A percentile compares a stretch with the other conserved stretches of the same genome.
These are phyloP conservation scores for Podila epigama DNA, from an alignment of 192 early-diverging fungal genomes.

Conservation along the genomic window DNA sequence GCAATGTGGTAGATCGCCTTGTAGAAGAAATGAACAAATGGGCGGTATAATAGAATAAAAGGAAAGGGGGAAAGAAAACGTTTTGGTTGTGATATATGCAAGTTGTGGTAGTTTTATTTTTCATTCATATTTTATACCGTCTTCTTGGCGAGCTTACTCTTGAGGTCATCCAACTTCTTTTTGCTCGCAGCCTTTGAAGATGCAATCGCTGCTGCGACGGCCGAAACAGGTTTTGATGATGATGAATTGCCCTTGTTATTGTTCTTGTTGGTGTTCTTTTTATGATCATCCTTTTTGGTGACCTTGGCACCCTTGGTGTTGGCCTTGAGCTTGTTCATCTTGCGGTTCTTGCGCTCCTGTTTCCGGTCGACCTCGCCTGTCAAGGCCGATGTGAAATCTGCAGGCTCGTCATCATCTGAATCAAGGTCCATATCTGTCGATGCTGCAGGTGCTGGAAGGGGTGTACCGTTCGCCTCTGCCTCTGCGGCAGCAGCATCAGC, in stretches of 20 bases:
- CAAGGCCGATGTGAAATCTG: slow-evolving; percentile 40
- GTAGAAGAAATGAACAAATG: slow-evolving; percentile 51
- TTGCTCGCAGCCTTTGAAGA: slow-evolving; percentile 15
- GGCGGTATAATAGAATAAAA: slow-evolving; percentile 15
- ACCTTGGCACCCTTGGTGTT: slow-evolving; percentile 42
- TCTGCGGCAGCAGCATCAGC: slow-evolving; percentile 33
- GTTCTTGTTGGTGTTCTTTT: background rate
- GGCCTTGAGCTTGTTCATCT: slow-evolving; percentile 50
- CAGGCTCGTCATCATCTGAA: slow-evolving; percentile 23
- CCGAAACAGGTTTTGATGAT: slow-evolving; percentile 24
- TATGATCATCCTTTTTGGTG: slow-evolving; percentile 3
- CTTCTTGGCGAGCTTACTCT: slow-evolving; percentile 45
- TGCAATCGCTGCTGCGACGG: slow-evolving; percentile 38
- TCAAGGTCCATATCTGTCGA: slow-evolving; percentile 11
- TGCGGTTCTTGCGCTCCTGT: slow-evolving; percentile 51
- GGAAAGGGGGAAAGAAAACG: background rate
- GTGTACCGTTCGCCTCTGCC: slow-evolving; percentile 34
- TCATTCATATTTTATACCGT: background rate
- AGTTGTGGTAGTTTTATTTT: background rate
- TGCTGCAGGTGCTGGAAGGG: slow-evolving; percentile 3
- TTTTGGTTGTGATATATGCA: background rate
- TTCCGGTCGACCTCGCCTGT: slow-evolving; percentile 48
- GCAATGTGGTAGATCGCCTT: slow-evolving; percentile 27
- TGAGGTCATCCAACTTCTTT: slow-evolving; percentile 31
- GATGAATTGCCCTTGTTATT: background rate